A percentile compares a stretch with the other conserved stretches of the same genome.
phyloP scores from a whole-genome alignment of 345 rosid genomes.

The Linum trigynum region DNA sequence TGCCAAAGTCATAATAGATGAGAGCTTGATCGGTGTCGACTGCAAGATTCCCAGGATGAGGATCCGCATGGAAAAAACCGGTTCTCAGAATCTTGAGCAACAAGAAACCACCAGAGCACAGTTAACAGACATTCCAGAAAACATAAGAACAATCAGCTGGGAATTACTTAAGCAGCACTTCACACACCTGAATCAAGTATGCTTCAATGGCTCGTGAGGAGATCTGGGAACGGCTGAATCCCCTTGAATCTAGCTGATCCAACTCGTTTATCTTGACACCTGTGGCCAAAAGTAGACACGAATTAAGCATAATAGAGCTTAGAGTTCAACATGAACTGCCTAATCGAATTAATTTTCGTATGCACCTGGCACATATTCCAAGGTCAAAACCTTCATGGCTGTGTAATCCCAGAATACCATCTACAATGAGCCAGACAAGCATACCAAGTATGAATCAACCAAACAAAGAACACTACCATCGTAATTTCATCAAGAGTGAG shows the following conservation, averaged over 20 bases:
- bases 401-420: constrained; percentile 93
- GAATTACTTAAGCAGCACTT: neutral
- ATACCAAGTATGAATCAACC: constrained; percentile 2
- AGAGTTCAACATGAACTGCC: constrained; percentile 2
- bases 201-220: constrained; percentile 87
- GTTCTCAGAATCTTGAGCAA: constrained; percentile 66
- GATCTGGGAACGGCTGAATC: constrained; percentile 57
- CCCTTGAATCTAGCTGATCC: constrained; percentile 48
- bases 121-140: neutral
- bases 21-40: constrained; percentile 70
- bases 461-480: neutral
- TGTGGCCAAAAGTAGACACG: constrained; percentile 14
- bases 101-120: neutral
- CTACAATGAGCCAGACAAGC: constrained; percentile 29
- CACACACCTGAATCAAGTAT: constrained; percentile 80
- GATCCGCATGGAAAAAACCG: constrained; percentile 98
- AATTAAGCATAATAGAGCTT: neutral
- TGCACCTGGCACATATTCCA: constrained; percentile 94
- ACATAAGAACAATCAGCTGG: neutral
- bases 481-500: constrained; percentile 1
- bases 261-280: constrained; percentile 71
- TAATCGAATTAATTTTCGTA: constrained; percentile 2
- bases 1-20: constrained; percentile 92
- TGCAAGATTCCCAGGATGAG: constrained; percentile 97
- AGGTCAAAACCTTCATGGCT: constrained; percentile 76